These are phyloP conservation scores for Mallotus nudiflorus DNA, from an alignment of 345 rosid species.

Conservation along the genomic window DNA sequence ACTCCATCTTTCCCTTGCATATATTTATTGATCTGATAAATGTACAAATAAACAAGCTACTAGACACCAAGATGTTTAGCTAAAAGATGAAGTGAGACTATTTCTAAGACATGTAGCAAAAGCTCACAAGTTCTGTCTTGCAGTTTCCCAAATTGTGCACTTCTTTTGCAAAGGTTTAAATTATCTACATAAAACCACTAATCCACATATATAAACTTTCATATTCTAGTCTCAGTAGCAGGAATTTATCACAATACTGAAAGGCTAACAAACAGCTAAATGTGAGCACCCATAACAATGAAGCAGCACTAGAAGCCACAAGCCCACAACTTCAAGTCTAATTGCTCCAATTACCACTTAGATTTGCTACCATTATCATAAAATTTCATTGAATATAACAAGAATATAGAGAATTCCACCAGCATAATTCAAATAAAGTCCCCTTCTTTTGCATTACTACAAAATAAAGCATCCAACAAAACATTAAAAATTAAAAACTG, in stretches of 20 bases:
- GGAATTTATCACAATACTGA: neutral
- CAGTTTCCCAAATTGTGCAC: neutral
- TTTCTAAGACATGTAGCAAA: slow-evolving; percentile 8
- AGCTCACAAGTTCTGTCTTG: neutral
- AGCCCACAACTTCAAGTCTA: neutral
- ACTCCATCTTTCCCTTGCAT: slow-evolving; percentile 1
- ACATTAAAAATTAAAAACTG: neutral
- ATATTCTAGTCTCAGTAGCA: neutral
- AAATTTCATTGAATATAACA: neutral
- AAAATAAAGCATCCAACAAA: neutral
- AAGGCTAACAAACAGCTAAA: neutral
- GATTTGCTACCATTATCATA: neutral
- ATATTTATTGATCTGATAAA: neutral
- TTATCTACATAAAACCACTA: neutral
- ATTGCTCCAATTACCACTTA: neutral
- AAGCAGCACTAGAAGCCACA: neutral
- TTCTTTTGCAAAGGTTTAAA: neutral
- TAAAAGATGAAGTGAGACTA: neutral
- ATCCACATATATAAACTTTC: neutral
- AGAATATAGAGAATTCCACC: neutral
- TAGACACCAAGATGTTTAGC: neutral
- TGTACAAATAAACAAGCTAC: neutral
- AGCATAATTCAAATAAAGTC: neutral
- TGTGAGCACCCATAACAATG: neutral
- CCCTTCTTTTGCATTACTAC: neutral